These are phyloP conservation scores for Batkoa obscura DNA, from an alignment of 371 early-diverging fungal genomes.

Conservation along the genomic window DNA sequence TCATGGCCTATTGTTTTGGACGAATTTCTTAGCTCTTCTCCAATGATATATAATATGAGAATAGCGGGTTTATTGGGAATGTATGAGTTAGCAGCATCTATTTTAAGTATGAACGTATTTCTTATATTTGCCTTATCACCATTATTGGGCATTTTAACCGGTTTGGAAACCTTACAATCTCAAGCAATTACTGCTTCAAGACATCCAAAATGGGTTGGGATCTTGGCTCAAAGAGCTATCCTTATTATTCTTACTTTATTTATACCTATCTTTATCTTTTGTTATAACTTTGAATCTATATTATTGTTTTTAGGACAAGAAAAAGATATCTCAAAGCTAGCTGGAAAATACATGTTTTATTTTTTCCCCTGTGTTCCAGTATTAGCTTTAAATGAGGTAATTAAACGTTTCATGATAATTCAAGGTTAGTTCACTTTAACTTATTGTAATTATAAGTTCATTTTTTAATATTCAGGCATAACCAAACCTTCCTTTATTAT, in stretches of 20 bases:
- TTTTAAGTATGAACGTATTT: too few relatives aligned
- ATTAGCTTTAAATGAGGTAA: background rate
- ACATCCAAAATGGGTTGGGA: too few relatives aligned
- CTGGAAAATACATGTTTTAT: background rate
- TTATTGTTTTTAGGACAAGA: background rate
- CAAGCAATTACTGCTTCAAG: too few relatives aligned
- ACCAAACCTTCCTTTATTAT: background rate
- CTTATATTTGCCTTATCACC: too few relatives aligned
- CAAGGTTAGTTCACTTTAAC: background rate
- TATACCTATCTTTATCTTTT: background rate
- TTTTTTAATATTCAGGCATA: background rate
- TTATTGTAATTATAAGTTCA: background rate
- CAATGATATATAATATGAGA: too few relatives aligned
- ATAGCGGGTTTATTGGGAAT: too few relatives aligned
- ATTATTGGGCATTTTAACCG: too few relatives aligned
- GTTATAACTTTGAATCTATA: background rate
- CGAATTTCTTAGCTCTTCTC: too few relatives aligned
- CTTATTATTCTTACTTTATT: background rate
- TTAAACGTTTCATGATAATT: background rate
- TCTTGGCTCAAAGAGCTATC: background rate
- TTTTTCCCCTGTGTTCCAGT: background rate
- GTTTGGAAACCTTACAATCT: too few relatives aligned
- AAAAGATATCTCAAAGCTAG: background rate
- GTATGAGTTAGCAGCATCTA: too few relatives aligned
- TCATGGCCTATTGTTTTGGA: too few relatives aligned